Evolutionary conservation across 805 yeast genomes (phyloP).

Genomic region (Ogataea angusta): DNA sequence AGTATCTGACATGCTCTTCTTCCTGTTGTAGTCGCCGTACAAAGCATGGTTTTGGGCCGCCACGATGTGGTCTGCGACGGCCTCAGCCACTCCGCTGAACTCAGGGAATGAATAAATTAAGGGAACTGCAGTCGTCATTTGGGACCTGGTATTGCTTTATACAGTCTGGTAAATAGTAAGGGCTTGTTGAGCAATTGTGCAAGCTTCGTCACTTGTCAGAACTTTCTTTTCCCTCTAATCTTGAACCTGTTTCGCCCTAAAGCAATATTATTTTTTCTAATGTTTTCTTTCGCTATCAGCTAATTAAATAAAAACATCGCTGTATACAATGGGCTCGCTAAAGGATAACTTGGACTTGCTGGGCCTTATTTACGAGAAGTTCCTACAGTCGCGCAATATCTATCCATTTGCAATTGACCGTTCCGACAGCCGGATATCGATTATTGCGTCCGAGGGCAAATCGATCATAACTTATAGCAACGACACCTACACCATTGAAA

Average conservation of each 20-base stretch:
- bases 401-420: conserved; percentile 1
- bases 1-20: conserved; percentile 12
- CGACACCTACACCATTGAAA: background rate
- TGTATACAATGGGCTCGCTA: conserved; percentile 1
- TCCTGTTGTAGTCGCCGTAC: conserved; percentile 30
- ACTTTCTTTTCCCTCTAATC: background rate
- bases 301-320: background rate
- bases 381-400: background rate
- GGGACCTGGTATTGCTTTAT: too few relatives aligned
- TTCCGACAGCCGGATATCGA: background rate
- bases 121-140: conserved; percentile 91
- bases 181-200: background rate
- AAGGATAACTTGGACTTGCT: conserved; percentile 1
- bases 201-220: background rate
- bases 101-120: conserved; percentile 90
- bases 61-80: conserved; percentile 92
- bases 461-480: background rate
- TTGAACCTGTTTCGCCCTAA: conserved; percentile 2
- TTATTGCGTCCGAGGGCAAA: conserved; percentile 8
- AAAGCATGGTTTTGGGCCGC: conserved; percentile 80
- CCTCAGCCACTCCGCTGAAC: conserved; percentile 87
- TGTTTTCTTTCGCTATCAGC: conserved; percentile 8
- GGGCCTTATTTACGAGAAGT: background rate
- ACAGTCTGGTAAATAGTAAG: too few relatives aligned
- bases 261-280: conserved; percentile 11